Evolutionary conservation across 257 asterid genomes (phyloP).

Genomic region (Scutellaria minor): DNA sequence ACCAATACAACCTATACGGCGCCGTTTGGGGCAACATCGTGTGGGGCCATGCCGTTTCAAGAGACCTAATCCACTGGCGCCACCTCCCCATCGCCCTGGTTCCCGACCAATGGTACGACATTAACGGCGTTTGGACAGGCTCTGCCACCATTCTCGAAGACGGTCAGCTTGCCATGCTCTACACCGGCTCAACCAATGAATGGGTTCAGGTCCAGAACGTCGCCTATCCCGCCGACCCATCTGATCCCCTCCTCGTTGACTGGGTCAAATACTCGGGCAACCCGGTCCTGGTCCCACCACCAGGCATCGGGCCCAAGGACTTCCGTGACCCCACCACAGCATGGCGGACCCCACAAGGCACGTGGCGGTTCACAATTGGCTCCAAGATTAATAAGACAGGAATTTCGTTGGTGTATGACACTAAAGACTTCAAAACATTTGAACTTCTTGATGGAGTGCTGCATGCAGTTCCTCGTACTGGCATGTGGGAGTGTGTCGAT

Average conservation of each 20-base stretch:
- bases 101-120: conserved; percentile 68
- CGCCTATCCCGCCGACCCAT: conserved; percentile 62
- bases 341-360: conserved; percentile 60
- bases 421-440: conserved; percentile 55
- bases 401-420: conserved; percentile 63
- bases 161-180: conserved; percentile 60
- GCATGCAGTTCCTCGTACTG: conserved; percentile 62
- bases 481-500: conserved; percentile 88
- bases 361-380: conserved; percentile 71
- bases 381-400: conserved; percentile 67
- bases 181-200: conserved; percentile 65
- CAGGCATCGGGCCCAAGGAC: conserved; percentile 50
- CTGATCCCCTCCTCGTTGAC: conserved; percentile 55
- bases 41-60: conserved; percentile 81
- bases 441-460: conserved; percentile 45
- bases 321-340: conserved; percentile 88
- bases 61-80: conserved; percentile 68
- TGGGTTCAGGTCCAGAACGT: conserved; percentile 66
- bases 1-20: conserved; percentile 71
- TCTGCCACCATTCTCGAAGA: conserved; percentile 68
- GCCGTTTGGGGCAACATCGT: conserved; percentile 78
- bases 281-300: conserved; percentile 73
- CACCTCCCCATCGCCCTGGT: conserved; percentile 72
- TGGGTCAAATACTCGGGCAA: conserved; percentile 71
- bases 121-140: conserved; percentile 74